Percentiles rank a stretch among this genome's conserved stretches.
Conservation (phyloP, 768 basidiomycete species). For the Holtermannia corniformis region DNA sequence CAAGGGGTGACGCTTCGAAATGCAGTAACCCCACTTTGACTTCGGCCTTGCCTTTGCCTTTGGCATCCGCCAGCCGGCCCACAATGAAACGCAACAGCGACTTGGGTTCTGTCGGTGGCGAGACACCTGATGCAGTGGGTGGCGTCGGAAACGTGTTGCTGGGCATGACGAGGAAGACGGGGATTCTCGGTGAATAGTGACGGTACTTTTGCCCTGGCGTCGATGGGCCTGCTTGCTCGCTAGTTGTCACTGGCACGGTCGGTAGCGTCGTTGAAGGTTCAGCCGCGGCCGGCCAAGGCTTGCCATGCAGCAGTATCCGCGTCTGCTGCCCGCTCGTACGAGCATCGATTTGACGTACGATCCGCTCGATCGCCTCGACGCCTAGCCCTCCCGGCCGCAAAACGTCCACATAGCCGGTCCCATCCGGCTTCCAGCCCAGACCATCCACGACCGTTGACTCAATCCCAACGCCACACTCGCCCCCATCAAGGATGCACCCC, state of each 20-base stretch:
- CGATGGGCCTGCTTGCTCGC: constrained; percentile 51
- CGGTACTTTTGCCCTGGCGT: constrained; percentile 99
- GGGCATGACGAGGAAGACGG: constrained; percentile 59
- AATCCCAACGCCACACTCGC: constrained; percentile 74
- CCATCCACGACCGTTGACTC: constrained; percentile 96
- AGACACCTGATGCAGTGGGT: constrained; percentile 28
- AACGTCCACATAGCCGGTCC: constrained; percentile 58
- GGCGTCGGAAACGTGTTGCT: constrained; percentile 45
- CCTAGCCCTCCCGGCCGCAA: constrained; percentile 87
- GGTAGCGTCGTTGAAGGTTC: background rate
- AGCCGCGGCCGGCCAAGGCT: constrained; percentile 25
- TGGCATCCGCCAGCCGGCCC: background rate
- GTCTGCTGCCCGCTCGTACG: constrained; percentile 13
- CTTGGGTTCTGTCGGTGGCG: constrained; percentile 1
- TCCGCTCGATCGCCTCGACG: constrained; percentile 69
- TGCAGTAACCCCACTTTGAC: constrained; percentile 20
- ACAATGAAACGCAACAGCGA: constrained; percentile 1
- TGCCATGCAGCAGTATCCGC: constrained; percentile 30
- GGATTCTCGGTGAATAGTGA: constrained; percentile 87
- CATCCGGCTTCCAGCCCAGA: constrained; percentile 41
- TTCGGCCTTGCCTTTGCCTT: background rate
- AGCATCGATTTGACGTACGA: constrained; percentile 45
- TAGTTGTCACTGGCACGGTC: background rate
- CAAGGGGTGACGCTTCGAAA: constrained; percentile 26
- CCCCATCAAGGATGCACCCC: constrained; percentile 84